A percentile compares a stretch with the other conserved stretches of the same genome.
Conservation (phyloP, 2,329 filamentous ascomycete species). For the Phyllachora maydis region DNA sequence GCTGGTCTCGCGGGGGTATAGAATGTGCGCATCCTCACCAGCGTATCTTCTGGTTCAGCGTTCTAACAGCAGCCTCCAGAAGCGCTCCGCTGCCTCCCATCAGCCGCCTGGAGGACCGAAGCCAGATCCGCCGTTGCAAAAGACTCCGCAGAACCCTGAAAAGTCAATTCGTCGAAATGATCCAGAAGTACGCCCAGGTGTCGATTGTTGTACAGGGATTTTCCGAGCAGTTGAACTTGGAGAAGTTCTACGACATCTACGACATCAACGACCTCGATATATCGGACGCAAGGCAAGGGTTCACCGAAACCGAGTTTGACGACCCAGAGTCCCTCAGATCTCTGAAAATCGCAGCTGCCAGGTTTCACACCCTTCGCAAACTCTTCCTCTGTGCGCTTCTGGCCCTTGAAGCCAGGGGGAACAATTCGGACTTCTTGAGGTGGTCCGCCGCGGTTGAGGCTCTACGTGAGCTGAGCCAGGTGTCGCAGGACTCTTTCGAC, state of each 20-base stretch:
- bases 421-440: slow-evolving; percentile 52
- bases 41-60: neutral
- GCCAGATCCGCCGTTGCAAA: slow-evolving; percentile 58
- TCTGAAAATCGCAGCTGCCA: slow-evolving; percentile 62
- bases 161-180: slow-evolving; percentile 44
- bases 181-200: slow-evolving; percentile 52
- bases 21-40: slow-evolving; percentile 35
- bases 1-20: slow-evolving; percentile 75
- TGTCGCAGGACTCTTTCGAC: slow-evolving; percentile 40
- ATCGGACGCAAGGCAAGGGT: slow-evolving; percentile 44
- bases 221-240: slow-evolving; percentile 61
- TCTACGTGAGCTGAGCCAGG: slow-evolving; percentile 41
- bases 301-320: slow-evolving; percentile 46
- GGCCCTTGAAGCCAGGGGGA: slow-evolving; percentile 65
- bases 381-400: slow-evolving; percentile 77
- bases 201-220: slow-evolving; percentile 49
- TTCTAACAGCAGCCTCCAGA: slow-evolving; percentile 21
- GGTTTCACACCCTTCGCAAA: slow-evolving; percentile 63
- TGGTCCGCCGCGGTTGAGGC: slow-evolving; percentile 65
- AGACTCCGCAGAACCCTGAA: slow-evolving; percentile 61
- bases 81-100: slow-evolving; percentile 84
- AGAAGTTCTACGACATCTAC: slow-evolving; percentile 84
- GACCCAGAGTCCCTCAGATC: slow-evolving; percentile 60
- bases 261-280: slow-evolving; percentile 58
- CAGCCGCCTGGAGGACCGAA: slow-evolving; percentile 69